Base-by-base conservation (phyloP, 2,329 filamentous ascomycete genomes). In the Fusarium circinatum region DNA sequence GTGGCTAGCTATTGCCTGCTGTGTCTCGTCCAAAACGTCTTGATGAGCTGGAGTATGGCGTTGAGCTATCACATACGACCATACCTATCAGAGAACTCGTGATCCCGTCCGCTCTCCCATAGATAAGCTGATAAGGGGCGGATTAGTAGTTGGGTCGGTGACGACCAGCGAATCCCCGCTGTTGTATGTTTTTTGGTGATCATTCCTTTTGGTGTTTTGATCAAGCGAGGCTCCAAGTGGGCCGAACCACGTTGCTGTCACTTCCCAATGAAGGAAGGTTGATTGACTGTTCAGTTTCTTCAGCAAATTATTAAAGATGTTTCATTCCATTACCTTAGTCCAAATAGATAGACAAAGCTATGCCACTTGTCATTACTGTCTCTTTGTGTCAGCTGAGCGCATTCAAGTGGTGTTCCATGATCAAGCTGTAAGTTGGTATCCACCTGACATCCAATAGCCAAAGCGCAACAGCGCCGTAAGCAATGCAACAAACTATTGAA, bases 161-260 rank as follows among this genome's bases (percentile, higher is more conserved):
- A 54, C 51, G 51, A 54, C 51, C 48, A 52, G 48, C 48, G 48
- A 52, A 52, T 52, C 30, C 49, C 48, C 34, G 51, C 51, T 54
- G 34, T 54, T 54, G 34, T 54, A 54, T 51, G 28, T 51, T 8
- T 34, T 34, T 36, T 24, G 17, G 48, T 34, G 30, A 39, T 28
- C 6, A 3, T 54, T 28, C 13, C 17, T 54, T 38, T 54, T 54
- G 34, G 34, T 54, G 51, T 54, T 39, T 54, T 39, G 18, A 3
- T 14, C 24, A 54, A 28, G 24, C 8, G 24, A 54, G 8, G 51
- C 34, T 28, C 14, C 6, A 14, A 14, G 32, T 54, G 51, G 51
- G 18, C 18, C 32, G 32, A 0, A 26, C 49, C 49, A 18, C 12
- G 11, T 51, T 26, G 20, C 8, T 26, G 17, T 24, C 17, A 34